These are phyloP conservation scores for Pichia membranifaciens DNA, from an alignment of 805 yeast species.

Conservation along the genomic window DNA sequence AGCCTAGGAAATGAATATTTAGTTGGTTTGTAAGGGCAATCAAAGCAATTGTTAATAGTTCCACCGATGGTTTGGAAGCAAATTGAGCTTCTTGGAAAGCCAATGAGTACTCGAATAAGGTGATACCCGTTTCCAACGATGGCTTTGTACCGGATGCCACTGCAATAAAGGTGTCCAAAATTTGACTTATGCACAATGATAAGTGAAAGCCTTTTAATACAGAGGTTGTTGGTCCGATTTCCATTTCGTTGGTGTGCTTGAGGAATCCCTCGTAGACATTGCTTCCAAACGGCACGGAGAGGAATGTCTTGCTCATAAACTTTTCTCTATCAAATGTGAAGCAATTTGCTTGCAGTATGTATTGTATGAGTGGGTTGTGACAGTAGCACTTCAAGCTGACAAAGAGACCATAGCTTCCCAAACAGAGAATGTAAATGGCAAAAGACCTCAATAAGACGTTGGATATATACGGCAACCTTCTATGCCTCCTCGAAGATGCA, in stretches of 20 bases:
- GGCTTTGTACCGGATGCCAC: constrained; percentile 52
- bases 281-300: constrained; percentile 24
- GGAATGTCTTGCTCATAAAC: constrained; percentile 23
- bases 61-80: constrained; percentile 45
- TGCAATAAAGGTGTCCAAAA: constrained; percentile 59
- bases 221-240: constrained; percentile 39
- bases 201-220: constrained; percentile 55
- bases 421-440: constrained; percentile 31
- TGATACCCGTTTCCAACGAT: constrained; percentile 58
- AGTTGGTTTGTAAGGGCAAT: constrained; percentile 56
- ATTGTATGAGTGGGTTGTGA: constrained; percentile 4
- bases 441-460: constrained; percentile 33
- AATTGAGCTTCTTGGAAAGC: constrained; percentile 69
- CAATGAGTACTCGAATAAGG: constrained; percentile 68
- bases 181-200: constrained; percentile 54
- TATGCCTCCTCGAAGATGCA: constrained; percentile 45
- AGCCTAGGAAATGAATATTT: constrained; percentile 56
- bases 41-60: constrained; percentile 44
- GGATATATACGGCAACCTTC: constrained; percentile 29
- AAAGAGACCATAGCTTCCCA: constrained; percentile 34
- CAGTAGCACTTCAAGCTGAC: constrained; percentile 17
- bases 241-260: constrained; percentile 14
- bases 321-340: constrained; percentile 22
- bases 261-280: not conserved
- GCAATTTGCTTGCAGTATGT: constrained; percentile 12